Base-by-base conservation (phyloP, 208 protist genomes). In the Dictyostelium gargantuum region DNA sequence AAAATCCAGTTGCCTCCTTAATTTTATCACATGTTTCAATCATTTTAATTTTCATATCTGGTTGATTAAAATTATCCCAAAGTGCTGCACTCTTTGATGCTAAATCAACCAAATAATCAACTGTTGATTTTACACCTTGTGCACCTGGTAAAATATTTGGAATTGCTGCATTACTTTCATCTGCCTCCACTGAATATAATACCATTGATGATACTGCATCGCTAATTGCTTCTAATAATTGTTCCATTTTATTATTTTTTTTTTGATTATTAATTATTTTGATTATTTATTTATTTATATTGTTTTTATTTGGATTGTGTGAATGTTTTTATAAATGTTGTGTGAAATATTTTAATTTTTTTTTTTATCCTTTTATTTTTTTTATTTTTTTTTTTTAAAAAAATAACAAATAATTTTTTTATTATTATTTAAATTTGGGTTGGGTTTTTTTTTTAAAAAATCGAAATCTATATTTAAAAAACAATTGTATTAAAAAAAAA, bases 191-290 rank as follows among this genome's bases (percentile, higher is more conserved):
- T 29, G 82, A 89, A 52, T 89, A 89, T n/a, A 89, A 76, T 29
- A 89, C 82, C 66, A 89, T 89, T 1, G 82, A 89, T 68, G 82
- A 89, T 32, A 89, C 82, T 46, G 82, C 82, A 89, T 89, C 82
- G 68, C 82, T 89, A 35, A 89, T 58, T 42, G 82, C 82, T 68
- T 89, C 82, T 52, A 89, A 50, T 89, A 89, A 68, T 58, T 89
- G 82, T 42, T 89, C 82, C 82, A 89, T 89, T 40, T 75, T 48
- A 13, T 66, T 54, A 56, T 73, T 52, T 21, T 66, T 35, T 72
- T 3, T 6, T 61, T 61, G 0, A 26, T 61, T 11, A 8, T 61
- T 61, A 29, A 29, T 29, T 61, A 29, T 61, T 61, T 23, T 54
- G n/a, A 50, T 50, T 50, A 50, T 50, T 50, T 50, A 50, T 50